Evolutionary conservation across 371 early-diverging fungal species (phyloP).

Genomic region (Mucor piriformis): DNA sequence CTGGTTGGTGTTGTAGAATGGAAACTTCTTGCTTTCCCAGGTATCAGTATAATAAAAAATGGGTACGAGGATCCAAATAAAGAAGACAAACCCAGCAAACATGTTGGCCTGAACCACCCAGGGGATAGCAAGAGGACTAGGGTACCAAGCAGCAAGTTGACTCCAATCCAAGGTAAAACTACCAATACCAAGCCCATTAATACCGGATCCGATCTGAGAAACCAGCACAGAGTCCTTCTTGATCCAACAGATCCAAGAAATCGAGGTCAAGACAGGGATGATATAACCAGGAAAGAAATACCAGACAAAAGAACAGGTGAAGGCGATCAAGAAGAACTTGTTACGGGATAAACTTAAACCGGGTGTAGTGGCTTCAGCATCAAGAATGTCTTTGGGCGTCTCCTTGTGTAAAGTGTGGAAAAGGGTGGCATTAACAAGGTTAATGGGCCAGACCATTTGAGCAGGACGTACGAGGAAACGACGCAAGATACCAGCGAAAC

Average conservation of each 20-base stretch:
- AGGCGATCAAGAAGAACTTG: slow-evolving; percentile 67
- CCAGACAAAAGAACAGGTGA: slow-evolving; percentile 44
- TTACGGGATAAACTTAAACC: slow-evolving; percentile 49
- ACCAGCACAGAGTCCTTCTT: slow-evolving; percentile 62
- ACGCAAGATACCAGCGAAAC: slow-evolving; percentile 80
- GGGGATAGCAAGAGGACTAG: slow-evolving; percentile 46
- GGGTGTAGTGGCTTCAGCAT: slow-evolving; percentile 36
- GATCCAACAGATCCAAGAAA: slow-evolving; percentile 64
- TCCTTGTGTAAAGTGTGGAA: slow-evolving; percentile 72
- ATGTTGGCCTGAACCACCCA: slow-evolving; percentile 74
- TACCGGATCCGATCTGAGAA: slow-evolving; percentile 58
- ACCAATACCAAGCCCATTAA: slow-evolving; percentile 60
- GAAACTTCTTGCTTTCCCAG: slow-evolving; percentile 63
- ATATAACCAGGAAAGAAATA: slow-evolving; percentile 63
- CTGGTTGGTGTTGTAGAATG: slow-evolving; percentile 59
- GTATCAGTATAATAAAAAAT: slow-evolving; percentile 66
- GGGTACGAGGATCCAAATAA: slow-evolving; percentile 73
- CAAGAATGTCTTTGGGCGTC: slow-evolving; percentile 37
- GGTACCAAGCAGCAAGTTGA: slow-evolving; percentile 42
- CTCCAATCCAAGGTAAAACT: slow-evolving; percentile 70
- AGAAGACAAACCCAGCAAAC: slow-evolving; percentile 63
- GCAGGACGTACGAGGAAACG: slow-evolving; percentile 78
- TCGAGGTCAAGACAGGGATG: slow-evolving; percentile 54
- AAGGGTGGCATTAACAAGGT: slow-evolving; percentile 73
- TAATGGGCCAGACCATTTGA: slow-evolving; percentile 86